Base-by-base conservation (phyloP, 108 stramenopile species). In the Skeletonema tropicum region DNA sequence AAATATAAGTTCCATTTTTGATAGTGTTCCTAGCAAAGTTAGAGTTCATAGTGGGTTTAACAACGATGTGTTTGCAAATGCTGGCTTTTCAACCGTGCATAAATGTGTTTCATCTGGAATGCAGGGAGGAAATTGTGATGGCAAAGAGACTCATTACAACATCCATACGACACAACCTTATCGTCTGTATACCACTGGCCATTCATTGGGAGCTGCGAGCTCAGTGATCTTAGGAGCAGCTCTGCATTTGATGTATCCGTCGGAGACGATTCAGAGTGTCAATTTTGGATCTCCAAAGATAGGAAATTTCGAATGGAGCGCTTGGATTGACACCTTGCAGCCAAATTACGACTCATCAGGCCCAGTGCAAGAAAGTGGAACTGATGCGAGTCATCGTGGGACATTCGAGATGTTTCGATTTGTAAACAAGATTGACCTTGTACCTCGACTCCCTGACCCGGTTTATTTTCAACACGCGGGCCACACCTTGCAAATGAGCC, bases 241-340 rank as follows among this genome's bases (percentile, higher is more conserved):
- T 12, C 68, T 94, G 69, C 67, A 88, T 38, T 59, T 83, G 29
- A 32, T 42, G 13, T 66, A 70, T 73, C 74, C 83, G 12, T 23
- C 68, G 57, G 65, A 74, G 36, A 33, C 72, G 17, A 64, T 90
- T 11, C 73, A 71, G 13, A 74, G 73, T 63, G 85, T 95, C 60
- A 95, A 90, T 74, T 95, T 92, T 86, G 94, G 94, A 17, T 89
- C 86, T 76, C 94, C 94, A 9, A 82, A 83, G 41, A 87, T 83
- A 45, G 93, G 93, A 3, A 94, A 94, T 65, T 39, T 57, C 3
- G 74, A 70, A 8, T 92, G 84, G 82, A 77, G 70, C 19, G 68
- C 76, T 87, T 77, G 83, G 83, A 87, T 68, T 64, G 85, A 78
- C 33, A 52, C 58, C 64, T 71, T 64, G 70, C 88, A 66, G 60